These are phyloP conservation scores for Blumeria hordei DNA, from an alignment of 2,329 filamentous ascomycete genomes.

Conservation along the genomic window DNA sequence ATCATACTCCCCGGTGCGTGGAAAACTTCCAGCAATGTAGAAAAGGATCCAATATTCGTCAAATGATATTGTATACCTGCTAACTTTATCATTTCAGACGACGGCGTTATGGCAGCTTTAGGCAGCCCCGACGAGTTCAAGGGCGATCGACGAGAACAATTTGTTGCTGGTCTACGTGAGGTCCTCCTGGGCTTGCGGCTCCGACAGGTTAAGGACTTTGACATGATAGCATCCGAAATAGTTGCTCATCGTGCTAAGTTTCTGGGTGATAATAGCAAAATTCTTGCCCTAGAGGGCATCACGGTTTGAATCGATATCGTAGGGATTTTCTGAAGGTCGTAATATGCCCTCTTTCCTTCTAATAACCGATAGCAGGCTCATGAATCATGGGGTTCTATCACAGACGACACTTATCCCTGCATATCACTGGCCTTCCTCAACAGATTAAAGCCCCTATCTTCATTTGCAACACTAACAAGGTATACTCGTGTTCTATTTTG, in stretches of 20 bases:
- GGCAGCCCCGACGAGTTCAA: slow-evolving; percentile 40
- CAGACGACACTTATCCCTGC: too few species aligned
- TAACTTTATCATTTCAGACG: slow-evolving; percentile 28
- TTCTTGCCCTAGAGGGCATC: slow-evolving; percentile 28
- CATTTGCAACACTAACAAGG: too few species aligned
- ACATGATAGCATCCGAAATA: slow-evolving; percentile 40
- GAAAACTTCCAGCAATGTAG: slow-evolving; percentile 4
- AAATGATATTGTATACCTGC: slow-evolving; percentile 2
- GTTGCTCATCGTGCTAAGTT: slow-evolving; percentile 41
- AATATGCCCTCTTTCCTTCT: too few species aligned
- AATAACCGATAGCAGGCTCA: too few species aligned
- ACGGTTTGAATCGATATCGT: slow-evolving; percentile 5
- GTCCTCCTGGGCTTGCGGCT: slow-evolving; percentile 34
- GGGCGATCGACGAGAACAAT: slow-evolving; percentile 33
- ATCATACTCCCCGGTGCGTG: slow-evolving; percentile 55
- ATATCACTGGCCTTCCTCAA: too few species aligned
- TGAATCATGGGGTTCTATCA: too few species aligned
- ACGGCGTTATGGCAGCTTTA: slow-evolving; percentile 47
- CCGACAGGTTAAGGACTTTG: slow-evolving; percentile 38
- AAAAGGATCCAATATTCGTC: not conserved
- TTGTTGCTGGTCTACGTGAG: slow-evolving; percentile 34
- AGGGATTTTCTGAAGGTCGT: too few species aligned
- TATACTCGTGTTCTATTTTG: too few species aligned
- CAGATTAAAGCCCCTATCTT: too few species aligned
- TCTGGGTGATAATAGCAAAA: slow-evolving; percentile 36